Base-by-base conservation (phyloP, 805 yeast genomes). In the Debaryomyces tyrocola region DNA sequence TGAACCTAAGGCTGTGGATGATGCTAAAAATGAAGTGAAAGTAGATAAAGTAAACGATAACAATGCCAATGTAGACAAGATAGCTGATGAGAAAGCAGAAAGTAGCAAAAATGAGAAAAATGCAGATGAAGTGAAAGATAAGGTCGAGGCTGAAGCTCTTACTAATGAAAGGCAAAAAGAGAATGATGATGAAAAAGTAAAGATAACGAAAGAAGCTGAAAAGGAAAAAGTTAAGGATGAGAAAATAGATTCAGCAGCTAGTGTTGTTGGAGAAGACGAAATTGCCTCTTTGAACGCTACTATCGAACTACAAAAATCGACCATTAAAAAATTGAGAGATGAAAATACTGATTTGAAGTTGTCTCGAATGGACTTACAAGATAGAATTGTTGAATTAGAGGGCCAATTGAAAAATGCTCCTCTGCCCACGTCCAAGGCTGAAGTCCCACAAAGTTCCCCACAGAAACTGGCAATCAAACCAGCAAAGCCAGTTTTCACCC, bases 271-370 rank as follows among this genome's bases (percentile, higher is more conserved):
- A 4, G 17, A 34, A 2, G 24, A 42, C 6, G 52, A 53, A 41
- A 45, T 59, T 18, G 48, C 44, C 21, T 41, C 46, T 18, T 59
- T 69, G 15, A 55, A 55, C 29, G 55, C 52, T 9, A 63, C 64
- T 4, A 56, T 72, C 10, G 60, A 56, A 28, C 58, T 53, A 33
- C 75, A 70, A 34, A 61, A 64, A 43, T 55, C 47, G 24, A 70
- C 74, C 33, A 72, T 73, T 37, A 59, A 56, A 40, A 65, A 62
- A 41, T 56, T 72, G 33, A 59, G 76, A 34, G 73, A 70, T 48
- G 75, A 70, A 47, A 70, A 70, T 48, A 70, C 77, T 17, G 74
- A 70, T 45, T 62, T 73, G 46, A 71, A 73, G 48, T 61, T 73
- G 27, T 55, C 61, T 10, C 57, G 59, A 35, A 65, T 71, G 74